These are phyloP conservation scores for Oryza officinalis DNA, from an alignment of 176 grass and related monocot genomes.

Conservation along the genomic window DNA sequence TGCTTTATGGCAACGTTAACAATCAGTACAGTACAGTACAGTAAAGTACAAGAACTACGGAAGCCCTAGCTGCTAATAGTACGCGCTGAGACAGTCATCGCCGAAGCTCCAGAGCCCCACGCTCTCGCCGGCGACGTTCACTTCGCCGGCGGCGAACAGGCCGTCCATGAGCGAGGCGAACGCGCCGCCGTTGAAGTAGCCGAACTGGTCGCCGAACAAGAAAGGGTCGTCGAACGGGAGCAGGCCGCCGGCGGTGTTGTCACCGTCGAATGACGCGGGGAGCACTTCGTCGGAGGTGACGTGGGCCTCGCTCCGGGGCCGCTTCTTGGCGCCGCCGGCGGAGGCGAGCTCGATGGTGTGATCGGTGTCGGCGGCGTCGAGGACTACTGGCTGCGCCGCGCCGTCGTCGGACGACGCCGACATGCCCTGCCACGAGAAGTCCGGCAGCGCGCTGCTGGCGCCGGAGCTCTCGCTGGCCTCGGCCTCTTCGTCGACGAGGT, in stretches of 20 bases:
- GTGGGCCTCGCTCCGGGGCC: not conserved
- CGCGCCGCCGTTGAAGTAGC: conserved; percentile 35
- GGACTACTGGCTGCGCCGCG: not conserved
- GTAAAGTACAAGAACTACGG: not conserved
- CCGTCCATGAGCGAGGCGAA: conserved; percentile 28
- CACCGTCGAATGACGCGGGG: not conserved
- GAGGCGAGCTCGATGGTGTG: not conserved
- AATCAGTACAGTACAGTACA: not conserved
- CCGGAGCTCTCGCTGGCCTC: not conserved
- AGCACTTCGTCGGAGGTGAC: not conserved
- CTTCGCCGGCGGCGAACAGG: conserved; percentile 27
- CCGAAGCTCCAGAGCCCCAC: conserved; percentile 70
- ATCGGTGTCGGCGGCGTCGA: not conserved
- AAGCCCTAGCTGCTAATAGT: not conserved
- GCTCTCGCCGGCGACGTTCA: not conserved
- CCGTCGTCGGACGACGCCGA: conserved; percentile 10
- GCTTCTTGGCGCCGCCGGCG: not conserved
- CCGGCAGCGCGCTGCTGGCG: conserved; percentile 1
- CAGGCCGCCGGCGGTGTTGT: not conserved
- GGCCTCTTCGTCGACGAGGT: not conserved
- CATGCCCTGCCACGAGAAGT: conserved; percentile 42
- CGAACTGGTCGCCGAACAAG: conserved; percentile 36
- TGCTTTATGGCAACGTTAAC: not conserved
- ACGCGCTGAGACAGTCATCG: conserved; percentile 33
- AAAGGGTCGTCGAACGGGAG: conserved; percentile 33